phyloP scores from a whole-genome alignment of 192 early-diverging fungal genomes.

The Dispira parvispora region DNA sequence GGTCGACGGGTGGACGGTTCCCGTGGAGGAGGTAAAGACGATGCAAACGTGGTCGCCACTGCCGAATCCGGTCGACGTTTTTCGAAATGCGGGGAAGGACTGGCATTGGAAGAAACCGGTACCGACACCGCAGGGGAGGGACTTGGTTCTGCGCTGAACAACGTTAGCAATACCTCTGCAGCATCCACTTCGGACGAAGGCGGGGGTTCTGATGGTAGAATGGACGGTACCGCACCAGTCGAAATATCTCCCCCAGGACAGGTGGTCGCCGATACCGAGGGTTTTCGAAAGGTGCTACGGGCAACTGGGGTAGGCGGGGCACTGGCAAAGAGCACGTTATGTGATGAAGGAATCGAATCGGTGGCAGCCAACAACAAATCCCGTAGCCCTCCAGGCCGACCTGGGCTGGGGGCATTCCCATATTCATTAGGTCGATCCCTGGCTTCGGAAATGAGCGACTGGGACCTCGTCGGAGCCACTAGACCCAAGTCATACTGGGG shows the following conservation, averaged over 20 bases:
- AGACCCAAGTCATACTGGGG: background rate
- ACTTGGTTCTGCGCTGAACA: slow-evolving; percentile 6
- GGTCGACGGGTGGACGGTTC: background rate
- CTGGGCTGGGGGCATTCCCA: no score
- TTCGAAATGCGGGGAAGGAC: background rate
- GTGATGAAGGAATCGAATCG: background rate
- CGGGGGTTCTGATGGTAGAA: no score
- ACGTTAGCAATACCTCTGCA: background rate
- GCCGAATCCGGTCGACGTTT: background rate
- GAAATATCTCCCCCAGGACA: no score
- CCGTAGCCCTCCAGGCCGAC: background rate
- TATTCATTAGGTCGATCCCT: no score
- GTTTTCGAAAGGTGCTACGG: no score
- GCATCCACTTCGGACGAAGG: slow-evolving; percentile 1
- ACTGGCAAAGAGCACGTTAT: background rate
- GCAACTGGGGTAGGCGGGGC: no score
- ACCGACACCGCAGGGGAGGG: slow-evolving; percentile 1
- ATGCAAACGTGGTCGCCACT: background rate
- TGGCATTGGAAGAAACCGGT: background rate
- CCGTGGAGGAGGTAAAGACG: background rate
- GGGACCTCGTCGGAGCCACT: background rate
- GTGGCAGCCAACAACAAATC: slow-evolving; percentile 8
- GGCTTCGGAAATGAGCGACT: no score
- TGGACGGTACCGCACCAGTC: no score
- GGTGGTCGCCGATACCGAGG: no score